Percentiles rank a stretch among this genome's conserved stretches.
Conservation (phyloP, 2,329 filamentous ascomycete genomes). For the Exophiala aquamarina region DNA sequence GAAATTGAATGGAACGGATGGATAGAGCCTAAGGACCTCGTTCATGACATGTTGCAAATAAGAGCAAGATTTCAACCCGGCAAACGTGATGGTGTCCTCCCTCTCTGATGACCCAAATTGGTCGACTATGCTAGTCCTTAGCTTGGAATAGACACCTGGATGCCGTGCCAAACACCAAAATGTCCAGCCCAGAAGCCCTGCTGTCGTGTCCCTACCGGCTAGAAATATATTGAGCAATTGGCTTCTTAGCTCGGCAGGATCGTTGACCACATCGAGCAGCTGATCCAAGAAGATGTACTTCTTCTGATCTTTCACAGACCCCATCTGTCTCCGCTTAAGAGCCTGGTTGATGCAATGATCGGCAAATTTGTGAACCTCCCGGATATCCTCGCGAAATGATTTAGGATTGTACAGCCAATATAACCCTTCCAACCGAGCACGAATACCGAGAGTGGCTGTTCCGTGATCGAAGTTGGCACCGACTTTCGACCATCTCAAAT, state of each 20-base stretch:
- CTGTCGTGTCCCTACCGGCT: constrained; percentile 38
- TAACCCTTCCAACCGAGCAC: constrained; percentile 31
- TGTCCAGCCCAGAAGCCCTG: constrained; percentile 32
- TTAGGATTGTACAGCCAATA: constrained; percentile 41
- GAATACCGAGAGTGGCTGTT: constrained; percentile 27
- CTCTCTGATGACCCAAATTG: constrained; percentile 11
- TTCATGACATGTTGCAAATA: constrained; percentile 30
- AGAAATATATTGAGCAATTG: constrained; percentile 36
- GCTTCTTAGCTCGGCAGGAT: constrained; percentile 27
- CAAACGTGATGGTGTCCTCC: constrained; percentile 18
- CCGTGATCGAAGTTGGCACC: constrained; percentile 34
- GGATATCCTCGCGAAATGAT: constrained; percentile 39
- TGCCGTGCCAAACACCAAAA: constrained; percentile 32
- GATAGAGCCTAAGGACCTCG: constrained; percentile 47
- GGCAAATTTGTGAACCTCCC: constrained; percentile 47
- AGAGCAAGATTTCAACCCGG: constrained; percentile 17
- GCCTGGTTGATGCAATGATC: constrained; percentile 49
- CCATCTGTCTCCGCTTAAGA: constrained; percentile 25
- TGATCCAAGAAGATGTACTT: constrained; percentile 24
- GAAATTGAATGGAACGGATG: constrained; percentile 51
- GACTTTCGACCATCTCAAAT: constrained; percentile 53
- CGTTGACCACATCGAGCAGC: constrained; percentile 21
- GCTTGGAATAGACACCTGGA: constrained; percentile 37
- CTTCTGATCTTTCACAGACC: not conserved
- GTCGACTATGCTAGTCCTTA: constrained; percentile 35